Conservation (phyloP, 2,329 filamentous ascomycete genomes). For the Pseudocercospora macadamiae region DNA sequence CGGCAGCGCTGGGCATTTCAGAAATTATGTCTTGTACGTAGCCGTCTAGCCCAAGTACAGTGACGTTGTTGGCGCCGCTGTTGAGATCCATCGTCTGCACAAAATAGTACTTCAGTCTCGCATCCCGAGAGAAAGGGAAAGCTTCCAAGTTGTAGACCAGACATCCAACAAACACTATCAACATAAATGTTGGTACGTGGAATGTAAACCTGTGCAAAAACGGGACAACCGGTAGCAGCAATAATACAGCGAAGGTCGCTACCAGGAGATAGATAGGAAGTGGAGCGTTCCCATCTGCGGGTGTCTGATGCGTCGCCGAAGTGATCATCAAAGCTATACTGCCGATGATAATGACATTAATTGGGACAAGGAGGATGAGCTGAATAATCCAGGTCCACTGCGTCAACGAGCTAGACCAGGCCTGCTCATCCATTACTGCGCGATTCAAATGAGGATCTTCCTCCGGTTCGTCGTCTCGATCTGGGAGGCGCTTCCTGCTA, state of each 20-base stretch:
- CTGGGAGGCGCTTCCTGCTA: constrained; percentile 44
- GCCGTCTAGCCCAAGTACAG: constrained; percentile 67
- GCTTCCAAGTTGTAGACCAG: constrained; percentile 82
- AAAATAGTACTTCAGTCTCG: constrained; percentile 85
- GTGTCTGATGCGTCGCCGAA: constrained; percentile 75
- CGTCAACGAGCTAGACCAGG: constrained; percentile 79
- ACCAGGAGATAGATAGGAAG: constrained; percentile 73
- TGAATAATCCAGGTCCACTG: constrained; percentile 88
- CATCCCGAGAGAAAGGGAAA: constrained; percentile 82
- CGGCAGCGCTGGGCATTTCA: constrained; percentile 70
- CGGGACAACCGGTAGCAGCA: constrained; percentile 76
- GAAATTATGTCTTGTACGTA: constrained; percentile 69
- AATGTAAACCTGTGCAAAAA: constrained; percentile 86
- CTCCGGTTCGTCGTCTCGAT: constrained; percentile 37
- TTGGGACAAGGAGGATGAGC: constrained; percentile 76
- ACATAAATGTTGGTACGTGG: constrained; percentile 76
- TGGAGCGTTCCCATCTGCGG: constrained; percentile 76
- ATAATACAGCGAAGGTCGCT: constrained; percentile 67
- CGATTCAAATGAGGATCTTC: constrained; percentile 34
- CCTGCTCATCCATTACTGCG: constrained; percentile 73
- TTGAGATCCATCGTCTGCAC: constrained; percentile 77
- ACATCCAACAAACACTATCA: constrained; percentile 73
- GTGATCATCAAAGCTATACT: constrained; percentile 76
- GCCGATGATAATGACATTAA: constrained; percentile 74
- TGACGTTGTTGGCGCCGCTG: constrained; percentile 68